Percentiles rank a stretch among this genome's conserved stretches.
Conservation (phyloP, 1,139 yeast species). For the Debaryomyces fabryi region DNA sequence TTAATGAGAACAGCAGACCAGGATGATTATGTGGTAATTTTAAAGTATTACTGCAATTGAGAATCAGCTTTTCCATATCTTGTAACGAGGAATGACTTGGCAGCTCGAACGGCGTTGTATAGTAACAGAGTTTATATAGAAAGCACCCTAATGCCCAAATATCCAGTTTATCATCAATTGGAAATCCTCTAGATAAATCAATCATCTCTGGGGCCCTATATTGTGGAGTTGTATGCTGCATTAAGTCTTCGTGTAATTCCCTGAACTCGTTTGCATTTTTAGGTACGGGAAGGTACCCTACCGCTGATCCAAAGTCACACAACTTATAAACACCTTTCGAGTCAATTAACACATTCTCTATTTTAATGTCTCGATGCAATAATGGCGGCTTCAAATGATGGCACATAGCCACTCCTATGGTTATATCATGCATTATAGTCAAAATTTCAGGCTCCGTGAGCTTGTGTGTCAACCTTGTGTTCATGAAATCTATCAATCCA, state of each 20-base stretch:
- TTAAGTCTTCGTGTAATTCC: slow-evolving; percentile 75
- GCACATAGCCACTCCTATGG: slow-evolving; percentile 85
- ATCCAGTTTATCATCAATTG: slow-evolving; percentile 93
- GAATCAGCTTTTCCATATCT: slow-evolving; percentile 44
- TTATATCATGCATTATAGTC: slow-evolving; percentile 78
- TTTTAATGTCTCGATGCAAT: slow-evolving; percentile 91
- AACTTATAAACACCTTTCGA: slow-evolving; percentile 72
- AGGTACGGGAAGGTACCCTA: slow-evolving; percentile 68
- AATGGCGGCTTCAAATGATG: slow-evolving; percentile 81
- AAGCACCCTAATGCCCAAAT: slow-evolving; percentile 97
- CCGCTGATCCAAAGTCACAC: slow-evolving; percentile 95
- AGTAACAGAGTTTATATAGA: slow-evolving; percentile 86
- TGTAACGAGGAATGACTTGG: slow-evolving; percentile 43
- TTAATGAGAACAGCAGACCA: slow-evolving; percentile 40
- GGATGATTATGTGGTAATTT: slow-evolving; percentile 40
- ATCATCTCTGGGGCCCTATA: slow-evolving; percentile 97
- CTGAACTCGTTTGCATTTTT: slow-evolving; percentile 65
- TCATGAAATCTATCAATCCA: slow-evolving; percentile 93
- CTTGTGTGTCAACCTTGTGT: slow-evolving; percentile 80
- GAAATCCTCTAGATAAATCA: slow-evolving; percentile 78
- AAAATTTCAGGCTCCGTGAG: slow-evolving; percentile 81
- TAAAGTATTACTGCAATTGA: slow-evolving; percentile 37
- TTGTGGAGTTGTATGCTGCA: slow-evolving; percentile 96
- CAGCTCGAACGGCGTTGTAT: slow-evolving; percentile 92
- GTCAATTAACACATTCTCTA: slow-evolving; percentile 89